Base-by-base conservation (phyloP, 2,329 filamentous ascomycete genomes). In the Talaromyces pinophilus region DNA sequence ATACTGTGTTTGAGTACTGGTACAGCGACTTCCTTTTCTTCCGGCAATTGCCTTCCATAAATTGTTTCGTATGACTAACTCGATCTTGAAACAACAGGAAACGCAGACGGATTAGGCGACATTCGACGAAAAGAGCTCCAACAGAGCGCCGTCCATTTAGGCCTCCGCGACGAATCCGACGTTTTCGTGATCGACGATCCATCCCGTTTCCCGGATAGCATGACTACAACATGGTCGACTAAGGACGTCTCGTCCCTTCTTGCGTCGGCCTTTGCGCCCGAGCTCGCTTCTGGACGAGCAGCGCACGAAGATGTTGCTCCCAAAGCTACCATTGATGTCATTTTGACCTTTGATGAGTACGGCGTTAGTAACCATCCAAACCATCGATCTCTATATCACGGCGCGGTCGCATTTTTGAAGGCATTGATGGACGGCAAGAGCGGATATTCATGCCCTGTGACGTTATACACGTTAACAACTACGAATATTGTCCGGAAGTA, bases 301-400 rank as follows among this genome's bases (percentile, higher is more conserved):
- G n/a, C 15, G 15, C 50, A 17, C 13, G 72, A 78, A 28, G 79
- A 79, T 17, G 72, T 77, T 28, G 77, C 83, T 1, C 86, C 85
- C 1, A 75, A 80, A 42, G 80, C 85, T 0, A 84, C 80, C 62
- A 92, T 96, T 74, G 92, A 97, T 78, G 86, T 90, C 33, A 85
- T 99, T 71, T 83, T 99, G 70, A 99, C 95, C 35, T 99, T 99
- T 76, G 95, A 99, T 81, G 76, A 79, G n/a, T 70, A 80, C 59
- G 95, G 95, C 67, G 85, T 99, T 59, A 97, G 92, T 67, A 87
- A 87, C 52, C 95, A 99, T 79, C 92, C 93, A 25, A 99, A 99
- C 82, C 95, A 99, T 81, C 90, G 91, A 69, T 93, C 93, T 5
- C 86, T 98, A 8, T 93, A 93, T 81, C 85, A 91, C 77, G 95